Evolutionary conservation across 768 basidiomycete species (phyloP), one percentile per base, ranked within the genome.

Genomic region (Leccinum incarnatum): DNA sequence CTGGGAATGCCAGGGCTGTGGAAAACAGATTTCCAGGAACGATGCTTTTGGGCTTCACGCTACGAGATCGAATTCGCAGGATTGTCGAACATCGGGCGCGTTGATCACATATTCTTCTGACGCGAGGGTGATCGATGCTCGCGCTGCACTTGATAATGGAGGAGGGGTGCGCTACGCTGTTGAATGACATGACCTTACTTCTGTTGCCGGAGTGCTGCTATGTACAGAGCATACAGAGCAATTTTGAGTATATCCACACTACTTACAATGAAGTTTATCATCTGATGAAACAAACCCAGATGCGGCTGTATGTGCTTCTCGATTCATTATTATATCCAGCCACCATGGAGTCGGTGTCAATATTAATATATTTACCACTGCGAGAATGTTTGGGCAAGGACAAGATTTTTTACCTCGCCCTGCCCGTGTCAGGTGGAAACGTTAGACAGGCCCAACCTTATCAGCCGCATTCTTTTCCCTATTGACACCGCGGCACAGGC

Each of bases 1-100:
- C 34, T 63, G 55, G 61, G n/a, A 54, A 15, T 67, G 67, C 12
- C 34, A 8, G 29, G 52, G 53, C 0, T 72, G 68, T 2, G 40
- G 57, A 27, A 59, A 67, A 34, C 50, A 45, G 36, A 30, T 56
- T 23, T 29, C 34, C 6, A 62, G 65, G 40, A 49, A 45, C 4
- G 67, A 69, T 6, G 50, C 36, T 1, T 59, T 61, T 46, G 15
- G 51, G n/a, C 51, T 21, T 10, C 66, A 67, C 27, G 58, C 47
- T 0, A 25, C 6, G 21, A 47, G 9, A 29, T 57, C 66, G 0
- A 37, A 30, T 5, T 11, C 46, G 1, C 47, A 56, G 10, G 51
- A 11, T 1, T 69, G 67, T 25, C 40, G 40, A 48, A 57, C 54
- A 0, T 37, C n/a, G 0, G 67, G 61, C 4, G 56, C 58, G 21